Evolutionary conservation across 495 filamentous ascomycete species (phyloP).

Genomic region (Cryomyces antarcticus): DNA sequence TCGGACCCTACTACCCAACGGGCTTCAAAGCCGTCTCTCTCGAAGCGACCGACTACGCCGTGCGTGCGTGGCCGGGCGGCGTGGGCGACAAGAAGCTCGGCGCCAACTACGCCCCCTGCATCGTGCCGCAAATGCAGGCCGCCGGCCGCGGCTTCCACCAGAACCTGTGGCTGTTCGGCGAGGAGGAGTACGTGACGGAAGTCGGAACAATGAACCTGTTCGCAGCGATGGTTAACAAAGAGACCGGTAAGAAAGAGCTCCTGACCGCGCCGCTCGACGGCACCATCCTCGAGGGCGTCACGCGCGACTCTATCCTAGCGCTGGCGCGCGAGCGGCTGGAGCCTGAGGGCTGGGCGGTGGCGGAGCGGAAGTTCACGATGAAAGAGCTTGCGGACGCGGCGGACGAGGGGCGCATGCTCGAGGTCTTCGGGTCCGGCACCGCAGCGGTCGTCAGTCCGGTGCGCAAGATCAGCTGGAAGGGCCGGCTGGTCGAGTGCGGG

Average conservation of each 20-base stretch:
- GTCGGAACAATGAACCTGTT: slow-evolving; percentile 99
- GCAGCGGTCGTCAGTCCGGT: slow-evolving; percentile 73
- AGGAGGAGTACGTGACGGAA: slow-evolving; percentile 87
- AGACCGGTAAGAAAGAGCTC: slow-evolving; percentile 73
- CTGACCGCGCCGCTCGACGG: slow-evolving; percentile 86
- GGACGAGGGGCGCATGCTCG: slow-evolving; percentile 65
- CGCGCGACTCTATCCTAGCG: slow-evolving; percentile 63
- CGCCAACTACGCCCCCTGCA: slow-evolving; percentile 94
- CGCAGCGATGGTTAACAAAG: slow-evolving; percentile 54
- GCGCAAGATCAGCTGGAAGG: slow-evolving; percentile 67
- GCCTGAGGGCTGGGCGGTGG: slow-evolving; percentile 73
- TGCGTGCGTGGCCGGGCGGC: slow-evolving; percentile 93
- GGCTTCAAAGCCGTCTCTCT: slow-evolving; percentile 92
- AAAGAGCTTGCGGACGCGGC: slow-evolving; percentile 56
- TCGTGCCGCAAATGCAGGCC: slow-evolving; percentile 79
- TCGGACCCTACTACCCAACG: slow-evolving; percentile 93
- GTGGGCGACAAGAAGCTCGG: slow-evolving; percentile 95
- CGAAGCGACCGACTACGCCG: slow-evolving; percentile 83
- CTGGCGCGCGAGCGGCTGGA: slow-evolving; percentile 65
- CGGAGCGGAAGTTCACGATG: slow-evolving; percentile 83
- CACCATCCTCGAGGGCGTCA: slow-evolving; percentile 92
- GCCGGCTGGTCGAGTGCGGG: slow-evolving; percentile 56
- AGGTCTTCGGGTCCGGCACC: slow-evolving; percentile 86
- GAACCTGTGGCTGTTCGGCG: slow-evolving; percentile 91
- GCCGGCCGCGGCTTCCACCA: slow-evolving; percentile 85